Evolutionary conservation across 257 asterid species (phyloP), one percentile per base, ranked within the genome.

Genomic region (Penstemon davidsonii): DNA sequence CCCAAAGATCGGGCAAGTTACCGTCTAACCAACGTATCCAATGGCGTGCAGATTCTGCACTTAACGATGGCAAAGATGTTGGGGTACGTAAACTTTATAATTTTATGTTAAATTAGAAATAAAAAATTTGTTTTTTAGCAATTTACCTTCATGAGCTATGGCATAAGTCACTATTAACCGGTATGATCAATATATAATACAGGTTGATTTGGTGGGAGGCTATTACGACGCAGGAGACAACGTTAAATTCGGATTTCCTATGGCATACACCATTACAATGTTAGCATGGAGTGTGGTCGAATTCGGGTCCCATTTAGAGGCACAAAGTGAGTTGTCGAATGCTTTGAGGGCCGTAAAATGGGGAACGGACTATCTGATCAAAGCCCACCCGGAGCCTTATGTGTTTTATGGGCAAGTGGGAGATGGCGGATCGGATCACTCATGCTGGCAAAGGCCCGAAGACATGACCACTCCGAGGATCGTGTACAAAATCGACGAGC

Each of bases 141-240:
- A 15, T 15, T 15, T 15, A 15, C 18, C 18, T 15, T 15, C 18
- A 15, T 15, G 18, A 15, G 18, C 18, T 15, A 15, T 15, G 18
- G 18, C 18, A 15, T 15, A 15, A 15, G 18, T 15, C 18, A 15
- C 18, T 15, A 15, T 15, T 15, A 15, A 15, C 18, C 18, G 18
- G 18, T 15, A 15, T 15, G 18, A 15, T 15, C 18, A 15, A 15
- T 15, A 15, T 15, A 15, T 15, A 15, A 0, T 2, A 15, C 72
- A 89, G 95, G 70, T 85, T 12, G 82, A 87, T 60, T 70, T 89
- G 6, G 78, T 70, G 0, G 96, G 96, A 70, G 96, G 96, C 62
- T 89, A 89, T 60, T 89, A 85, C 45, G 92, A 87, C 13, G 89
- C 94, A 0, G 94, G 96, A 38, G 96, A 86, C 82, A 84, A 86